These are phyloP conservation scores for Podaxis rugospora DNA, from an alignment of 768 basidiomycete genomes.

Conservation along the genomic window DNA sequence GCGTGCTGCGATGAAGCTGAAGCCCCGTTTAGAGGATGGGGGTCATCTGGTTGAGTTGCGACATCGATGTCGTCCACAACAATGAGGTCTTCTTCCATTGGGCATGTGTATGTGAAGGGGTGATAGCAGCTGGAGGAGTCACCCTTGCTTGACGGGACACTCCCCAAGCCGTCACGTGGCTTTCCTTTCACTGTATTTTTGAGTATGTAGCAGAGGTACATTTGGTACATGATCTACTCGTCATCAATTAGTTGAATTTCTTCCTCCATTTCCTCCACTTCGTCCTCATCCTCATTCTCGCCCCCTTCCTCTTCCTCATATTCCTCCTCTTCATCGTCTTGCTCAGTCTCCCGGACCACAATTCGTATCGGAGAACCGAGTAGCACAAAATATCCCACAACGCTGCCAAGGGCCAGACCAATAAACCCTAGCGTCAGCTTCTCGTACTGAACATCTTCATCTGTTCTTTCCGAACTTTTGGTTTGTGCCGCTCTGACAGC, in stretches of 20 bases:
- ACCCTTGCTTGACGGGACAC: not conserved
- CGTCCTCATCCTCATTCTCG: slow-evolving; percentile 1
- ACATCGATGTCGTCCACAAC: slow-evolving; percentile 56
- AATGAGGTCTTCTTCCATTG: slow-evolving; percentile 59
- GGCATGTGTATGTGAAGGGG: not conserved
- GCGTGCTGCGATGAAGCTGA: slow-evolving; percentile 6
- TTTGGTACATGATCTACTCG: too few relatives aligned
- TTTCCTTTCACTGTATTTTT: not conserved
- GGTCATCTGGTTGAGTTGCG: slow-evolving; percentile 27
- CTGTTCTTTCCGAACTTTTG: slow-evolving; percentile 18
- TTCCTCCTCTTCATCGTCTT: slow-evolving; percentile 5
- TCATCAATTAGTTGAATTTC: not conserved
- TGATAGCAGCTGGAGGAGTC: not conserved
- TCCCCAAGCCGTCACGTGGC: slow-evolving; percentile 10
- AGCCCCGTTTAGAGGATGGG: slow-evolving; percentile 20
- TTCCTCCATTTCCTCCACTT: not conserved
- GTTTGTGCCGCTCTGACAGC: slow-evolving; percentile 12
- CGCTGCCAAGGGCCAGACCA: slow-evolving; percentile 37
- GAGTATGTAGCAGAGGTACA: too few relatives aligned
- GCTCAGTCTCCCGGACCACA: slow-evolving; percentile 9
- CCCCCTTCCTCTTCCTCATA: slow-evolving; percentile 10
- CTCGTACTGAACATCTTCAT: slow-evolving; percentile 43
- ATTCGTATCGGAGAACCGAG: slow-evolving; percentile 16
- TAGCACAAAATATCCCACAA: slow-evolving; percentile 33
- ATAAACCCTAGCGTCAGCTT: slow-evolving; percentile 53